Conservation (phyloP, 2,329 filamentous ascomycete species). For the Ascochyta lentis region DNA sequence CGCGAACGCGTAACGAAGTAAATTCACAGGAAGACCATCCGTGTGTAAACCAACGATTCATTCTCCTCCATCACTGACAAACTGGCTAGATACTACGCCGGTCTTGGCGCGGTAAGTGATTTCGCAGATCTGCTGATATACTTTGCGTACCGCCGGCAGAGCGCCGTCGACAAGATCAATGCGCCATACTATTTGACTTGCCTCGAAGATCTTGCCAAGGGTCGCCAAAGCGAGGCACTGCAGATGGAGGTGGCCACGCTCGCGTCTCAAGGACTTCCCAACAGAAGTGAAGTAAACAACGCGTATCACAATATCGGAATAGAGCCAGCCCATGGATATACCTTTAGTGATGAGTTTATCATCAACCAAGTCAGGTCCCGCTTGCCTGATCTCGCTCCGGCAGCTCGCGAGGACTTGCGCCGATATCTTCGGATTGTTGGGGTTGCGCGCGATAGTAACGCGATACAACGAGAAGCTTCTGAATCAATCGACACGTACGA, state of each 20-base stretch:
- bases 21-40: slow-evolving; percentile 47
- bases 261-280: slow-evolving; percentile 65
- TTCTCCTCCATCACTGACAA: slow-evolving; percentile 6
- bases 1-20: slow-evolving; percentile 36
- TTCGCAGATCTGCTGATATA: slow-evolving; percentile 68
- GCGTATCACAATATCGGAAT: slow-evolving; percentile 69
- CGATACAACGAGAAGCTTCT: slow-evolving; percentile 64
- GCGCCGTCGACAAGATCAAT: slow-evolving; percentile 60
- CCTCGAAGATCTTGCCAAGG: slow-evolving; percentile 64
- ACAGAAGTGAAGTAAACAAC: slow-evolving; percentile 61
- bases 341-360: slow-evolving; percentile 64
- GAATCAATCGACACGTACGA: slow-evolving; percentile 66
- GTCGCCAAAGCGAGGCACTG: slow-evolving; percentile 64
- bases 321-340: slow-evolving; percentile 46
- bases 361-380: slow-evolving; percentile 67
- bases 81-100: slow-evolving; percentile 61
- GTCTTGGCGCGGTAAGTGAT: slow-evolving; percentile 67
- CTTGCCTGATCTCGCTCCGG: slow-evolving; percentile 60
- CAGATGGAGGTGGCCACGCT: slow-evolving; percentile 64
- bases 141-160: slow-evolving; percentile 69
- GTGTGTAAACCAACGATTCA: slow-evolving; percentile 19
- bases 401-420: slow-evolving; percentile 63
- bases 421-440: slow-evolving; percentile 67
- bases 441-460: slow-evolving; percentile 62
- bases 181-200: slow-evolving; percentile 70